Evolutionary conservation across 257 asterid species (phyloP).

Genomic region (Phtheirospermum japonicum): DNA sequence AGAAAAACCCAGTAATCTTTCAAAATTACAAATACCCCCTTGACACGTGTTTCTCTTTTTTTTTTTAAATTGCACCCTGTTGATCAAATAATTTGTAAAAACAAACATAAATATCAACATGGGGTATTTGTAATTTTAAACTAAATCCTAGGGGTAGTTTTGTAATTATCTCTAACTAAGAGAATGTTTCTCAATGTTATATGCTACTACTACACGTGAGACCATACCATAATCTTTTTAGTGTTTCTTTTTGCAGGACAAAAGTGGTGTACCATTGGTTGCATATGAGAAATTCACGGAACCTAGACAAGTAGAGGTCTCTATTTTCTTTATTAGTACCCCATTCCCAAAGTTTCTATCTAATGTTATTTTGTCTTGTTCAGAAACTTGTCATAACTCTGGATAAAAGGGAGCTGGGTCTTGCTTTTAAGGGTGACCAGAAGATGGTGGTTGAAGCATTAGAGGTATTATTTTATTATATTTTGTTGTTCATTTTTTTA

Average conservation of each 20-base stretch:
- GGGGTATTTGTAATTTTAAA: too few relatives aligned
- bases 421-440: conserved; percentile 70
- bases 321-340: conserved; percentile 12
- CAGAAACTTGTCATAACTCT: conserved; percentile 72
- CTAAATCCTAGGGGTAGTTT: too few relatives aligned
- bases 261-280: conserved; percentile 65
- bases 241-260: conserved; percentile 46
- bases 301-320: conserved; percentile 87
- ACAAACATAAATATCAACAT: too few relatives aligned
- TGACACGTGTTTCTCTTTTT: too few relatives aligned
- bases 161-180: too few relatives aligned
- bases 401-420: conserved; percentile 78
- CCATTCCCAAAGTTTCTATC: not conserved
- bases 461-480: conserved; percentile 39
- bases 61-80: too few relatives aligned
- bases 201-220: not conserved
- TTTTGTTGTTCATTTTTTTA: too few relatives aligned
- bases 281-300: conserved; percentile 70
- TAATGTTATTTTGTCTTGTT: conserved; percentile 12
- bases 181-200: not conserved
- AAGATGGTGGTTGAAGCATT: conserved; percentile 74
- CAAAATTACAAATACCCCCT: too few relatives aligned
- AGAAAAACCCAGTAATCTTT: too few relatives aligned
- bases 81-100: too few relatives aligned
- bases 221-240: not conserved